Evolutionary conservation across 768 basidiomycete genomes (phyloP), one percentile per base, ranked within the genome.

Genomic region (Podaxis mareebaensis): DNA sequence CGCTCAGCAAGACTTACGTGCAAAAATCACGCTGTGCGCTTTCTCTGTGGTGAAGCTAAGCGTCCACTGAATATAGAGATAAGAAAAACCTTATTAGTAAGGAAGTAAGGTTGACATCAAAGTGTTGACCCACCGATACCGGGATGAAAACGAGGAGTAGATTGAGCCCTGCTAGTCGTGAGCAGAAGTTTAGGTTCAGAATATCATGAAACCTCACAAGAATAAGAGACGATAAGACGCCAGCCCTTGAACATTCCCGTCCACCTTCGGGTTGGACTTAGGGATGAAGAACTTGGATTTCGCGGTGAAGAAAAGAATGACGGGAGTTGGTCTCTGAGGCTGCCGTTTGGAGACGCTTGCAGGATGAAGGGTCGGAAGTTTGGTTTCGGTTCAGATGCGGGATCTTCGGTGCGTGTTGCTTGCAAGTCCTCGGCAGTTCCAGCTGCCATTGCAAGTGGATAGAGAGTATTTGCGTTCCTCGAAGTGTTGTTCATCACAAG

Each of bases 141-240:
- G 91, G 91, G 30, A 93, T 81, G 57, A 88, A 76, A 17, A 89
- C 61, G 7, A 92, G 74, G 28, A 91, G 76, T 61, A 90, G 30
- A 67, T 93, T 92, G 42, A 93, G 71, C 89, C 90, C 90, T 92
- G 59, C 8, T 17, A 49, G n/a, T 49, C 44, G 48, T 40, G 46
- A 33, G 30, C 42, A 26, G 28, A n/a, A 26, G 22, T 15, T 63
- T 40, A 42, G 48, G 7, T 15, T 24, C 17, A 20, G 22, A 13
- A 12, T 24, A 26, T 26, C 12, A 28, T 28, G 49, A 1, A 26
- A 36, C 58, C 69, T 39, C 65, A 75, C 74, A 75, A 20, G 74
- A 75, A 28, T 67, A 67, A 30, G 71, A 55, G 17, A 65, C 57
- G n/a, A 66, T 68, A 39, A 73, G 38, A 24, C 68, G 64, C 73